Evolutionary conservation across 2,329 filamentous ascomycete genomes (phyloP).

Genomic region (Penicillium sp.): DNA sequence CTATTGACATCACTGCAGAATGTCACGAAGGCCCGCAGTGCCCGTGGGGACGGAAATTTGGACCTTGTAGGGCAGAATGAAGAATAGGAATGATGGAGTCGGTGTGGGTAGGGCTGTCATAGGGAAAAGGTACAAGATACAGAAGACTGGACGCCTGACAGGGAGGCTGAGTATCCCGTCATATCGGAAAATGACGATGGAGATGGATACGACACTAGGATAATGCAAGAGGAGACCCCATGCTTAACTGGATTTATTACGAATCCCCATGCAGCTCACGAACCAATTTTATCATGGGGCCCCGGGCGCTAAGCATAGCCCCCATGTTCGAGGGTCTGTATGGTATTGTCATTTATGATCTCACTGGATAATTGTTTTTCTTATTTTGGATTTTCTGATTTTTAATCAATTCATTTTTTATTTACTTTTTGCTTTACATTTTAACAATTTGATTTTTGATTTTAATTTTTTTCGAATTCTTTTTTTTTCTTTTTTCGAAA

Average conservation of each 20-base stretch:
- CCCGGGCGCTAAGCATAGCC: not conserved
- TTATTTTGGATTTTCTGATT: not conserved
- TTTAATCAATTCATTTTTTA: conserved; percentile 1
- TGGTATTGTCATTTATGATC: not conserved
- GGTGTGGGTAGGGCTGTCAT: not conserved
- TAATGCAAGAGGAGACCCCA: too few species aligned
- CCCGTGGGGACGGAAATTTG: conserved; percentile 1
- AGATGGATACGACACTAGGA: not conserved
- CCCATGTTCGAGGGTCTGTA: not conserved
- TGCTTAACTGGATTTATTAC: not conserved
- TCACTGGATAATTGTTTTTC: not conserved
- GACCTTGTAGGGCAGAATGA: conserved; percentile 6
- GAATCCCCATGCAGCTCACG: not conserved
- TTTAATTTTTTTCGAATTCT: conserved; percentile 10
- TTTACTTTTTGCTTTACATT: conserved; percentile 3
- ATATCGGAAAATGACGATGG: not conserved
- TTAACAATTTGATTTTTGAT: conserved; percentile 5
- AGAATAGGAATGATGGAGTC: not conserved
- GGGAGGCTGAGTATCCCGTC: not conserved
- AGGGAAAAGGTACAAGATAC: not conserved
- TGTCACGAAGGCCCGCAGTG: not conserved
- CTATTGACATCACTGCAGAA: not conserved
- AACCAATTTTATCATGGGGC: not conserved
- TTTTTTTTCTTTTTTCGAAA: conserved; percentile 1
- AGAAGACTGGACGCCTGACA: conserved; percentile 2